These are phyloP conservation scores for Termitomyces sp. DNA, from an alignment of 768 basidiomycete genomes.

Conservation along the genomic window DNA sequence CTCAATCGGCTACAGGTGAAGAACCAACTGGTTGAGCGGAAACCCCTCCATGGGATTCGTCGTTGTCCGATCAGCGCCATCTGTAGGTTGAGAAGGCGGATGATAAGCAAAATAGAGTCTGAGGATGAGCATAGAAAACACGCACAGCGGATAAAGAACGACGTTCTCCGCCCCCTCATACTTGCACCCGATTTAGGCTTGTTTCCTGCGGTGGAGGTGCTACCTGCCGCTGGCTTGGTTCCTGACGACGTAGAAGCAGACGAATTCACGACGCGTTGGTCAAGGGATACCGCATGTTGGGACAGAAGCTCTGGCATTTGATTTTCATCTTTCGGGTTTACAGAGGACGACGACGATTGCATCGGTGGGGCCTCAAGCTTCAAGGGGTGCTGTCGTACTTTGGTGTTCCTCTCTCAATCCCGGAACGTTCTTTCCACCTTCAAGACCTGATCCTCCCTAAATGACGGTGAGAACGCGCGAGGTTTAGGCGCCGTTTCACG, in stretches of 20 bases:
- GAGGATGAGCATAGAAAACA: not conserved
- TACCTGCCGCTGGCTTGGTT: not conserved
- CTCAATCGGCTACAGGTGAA: conserved; percentile 56
- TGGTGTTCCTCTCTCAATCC: not conserved
- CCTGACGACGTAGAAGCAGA: not conserved
- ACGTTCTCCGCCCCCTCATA: not conserved
- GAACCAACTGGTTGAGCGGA: conserved; percentile 44
- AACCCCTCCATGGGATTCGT: conserved; percentile 25
- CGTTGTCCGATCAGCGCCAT: not conserved
- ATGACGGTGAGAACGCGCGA: too few species aligned
- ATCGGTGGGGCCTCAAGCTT: not conserved
- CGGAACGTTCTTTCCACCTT: too few species aligned
- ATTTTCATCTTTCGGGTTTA: not conserved
- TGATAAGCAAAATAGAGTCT: not conserved
- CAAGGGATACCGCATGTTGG: not conserved
- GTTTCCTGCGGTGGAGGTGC: not conserved
- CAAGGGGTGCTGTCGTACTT: not conserved
- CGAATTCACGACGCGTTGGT: not conserved
- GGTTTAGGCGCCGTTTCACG: too few species aligned
- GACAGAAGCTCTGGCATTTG: not conserved
- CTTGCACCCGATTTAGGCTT: conserved; percentile 1
- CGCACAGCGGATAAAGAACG: not conserved
- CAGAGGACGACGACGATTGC: not conserved
- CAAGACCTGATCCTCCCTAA: too few species aligned
- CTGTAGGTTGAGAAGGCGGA: not conserved